Base-by-base conservation (phyloP, 176 grass and related monocot genomes). In the Aegilops tauschii region DNA sequence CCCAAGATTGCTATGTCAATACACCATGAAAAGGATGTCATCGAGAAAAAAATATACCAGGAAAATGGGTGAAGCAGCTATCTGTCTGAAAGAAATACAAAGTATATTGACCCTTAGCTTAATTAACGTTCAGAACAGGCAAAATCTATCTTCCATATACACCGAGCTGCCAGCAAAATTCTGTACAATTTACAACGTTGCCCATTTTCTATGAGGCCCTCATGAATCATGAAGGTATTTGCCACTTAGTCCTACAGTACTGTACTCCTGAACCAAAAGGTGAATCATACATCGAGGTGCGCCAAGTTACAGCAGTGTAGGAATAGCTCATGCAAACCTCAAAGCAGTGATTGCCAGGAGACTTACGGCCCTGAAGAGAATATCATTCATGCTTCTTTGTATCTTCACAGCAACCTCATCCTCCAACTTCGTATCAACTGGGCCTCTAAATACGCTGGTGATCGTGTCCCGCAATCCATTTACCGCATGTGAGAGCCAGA, bases 401-500 rank as follows among this genome's bases (percentile, higher is more conserved):
- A 99, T 76, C 85, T 42, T 90, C 63, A 67, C 28, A 45, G 92
- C 76, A 42, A 85, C 88, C 47, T 93, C 92, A 42, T 89, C 92
- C 58, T 96, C 92, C 11, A 90, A 21, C 27, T 87, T 86, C 34
- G 85, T 30, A 50, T 92, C 79, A 17, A 70, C 68, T 14, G 89
- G 87, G 78, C 71, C 87, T 82, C 85, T 94, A 37, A 80, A 86
- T 29, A 96, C 39, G 66, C 76, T 82, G 21, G 79, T 65, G 25
- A 96, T 93, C 1, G 97, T 92, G 80, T 99, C 90, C 65, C 92
- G 88, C 65, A 99, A 64, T 47, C 88, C 82, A 10, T 86, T 93
- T 77, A 99, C 89, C 18, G 92, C 92, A 68, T 73, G 93, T 16
- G 94, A 99, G 36, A 99, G 87, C 93, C 94, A 99, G 82, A 99